Evolutionary conservation across 2,329 filamentous ascomycete genomes (phyloP).

Genomic region (Rhexocercosporidium sp.): DNA sequence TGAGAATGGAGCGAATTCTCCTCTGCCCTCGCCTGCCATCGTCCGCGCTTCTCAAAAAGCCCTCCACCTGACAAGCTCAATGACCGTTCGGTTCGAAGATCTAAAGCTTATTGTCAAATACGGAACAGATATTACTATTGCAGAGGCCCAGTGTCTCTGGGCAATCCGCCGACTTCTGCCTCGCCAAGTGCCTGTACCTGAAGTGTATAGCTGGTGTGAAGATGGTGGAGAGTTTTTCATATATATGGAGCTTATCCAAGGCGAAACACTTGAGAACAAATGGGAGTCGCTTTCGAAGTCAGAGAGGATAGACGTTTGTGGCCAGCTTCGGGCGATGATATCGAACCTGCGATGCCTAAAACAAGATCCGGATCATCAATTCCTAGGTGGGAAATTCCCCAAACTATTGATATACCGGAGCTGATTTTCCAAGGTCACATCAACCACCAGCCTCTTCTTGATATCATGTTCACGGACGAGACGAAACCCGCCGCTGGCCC

Average conservation of each 20-base stretch:
- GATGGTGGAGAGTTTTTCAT: conserved; percentile 34
- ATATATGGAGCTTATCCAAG: conserved; percentile 37
- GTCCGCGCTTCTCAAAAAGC: conserved; percentile 17
- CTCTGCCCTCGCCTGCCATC: conserved; percentile 16
- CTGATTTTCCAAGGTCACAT: conserved; percentile 17
- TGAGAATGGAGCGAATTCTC: conserved; percentile 15
- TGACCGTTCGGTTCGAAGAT: conserved; percentile 37
- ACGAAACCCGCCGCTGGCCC: conserved; percentile 35
- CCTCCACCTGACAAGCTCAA: conserved; percentile 12
- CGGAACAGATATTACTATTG: conserved; percentile 35
- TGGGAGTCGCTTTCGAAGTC: conserved; percentile 23
- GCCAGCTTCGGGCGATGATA: conserved; percentile 32
- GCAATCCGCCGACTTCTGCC: conserved; percentile 32
- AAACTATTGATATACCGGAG: background rate
- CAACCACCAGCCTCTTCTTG: conserved; percentile 29
- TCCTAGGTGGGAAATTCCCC: conserved; percentile 20
- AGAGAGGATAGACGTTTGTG: conserved; percentile 25
- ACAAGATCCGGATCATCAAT: conserved; percentile 22
- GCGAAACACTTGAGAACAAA: conserved; percentile 25
- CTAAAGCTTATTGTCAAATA: conserved; percentile 44
- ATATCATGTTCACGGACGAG: conserved; percentile 30
- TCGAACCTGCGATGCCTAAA: conserved; percentile 23
- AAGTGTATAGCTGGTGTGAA: conserved; percentile 44
- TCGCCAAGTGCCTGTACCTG: conserved; percentile 43
- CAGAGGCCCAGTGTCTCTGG: conserved; percentile 44